Percentiles rank a stretch among this genome's conserved stretches.
These are phyloP conservation scores for Caryopteris hybrid DNA, from an alignment of 305 asterid species.

Conservation along the genomic window DNA sequence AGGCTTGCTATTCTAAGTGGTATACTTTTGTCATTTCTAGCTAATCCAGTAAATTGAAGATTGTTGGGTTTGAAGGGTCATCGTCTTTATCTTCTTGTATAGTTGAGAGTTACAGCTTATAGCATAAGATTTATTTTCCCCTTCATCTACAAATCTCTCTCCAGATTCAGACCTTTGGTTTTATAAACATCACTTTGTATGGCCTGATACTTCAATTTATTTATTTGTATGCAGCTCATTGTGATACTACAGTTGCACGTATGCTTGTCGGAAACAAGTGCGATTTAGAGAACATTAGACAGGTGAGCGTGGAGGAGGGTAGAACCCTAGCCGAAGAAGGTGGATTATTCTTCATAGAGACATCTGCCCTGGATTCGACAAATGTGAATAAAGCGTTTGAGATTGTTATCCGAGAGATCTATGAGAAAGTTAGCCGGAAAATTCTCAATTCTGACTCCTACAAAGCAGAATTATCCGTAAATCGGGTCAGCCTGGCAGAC, in stretches of 20 bases:
- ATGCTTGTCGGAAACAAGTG: conserved; percentile 77
- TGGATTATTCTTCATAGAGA: conserved; percentile 67
- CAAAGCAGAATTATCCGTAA: conserved; percentile 53
- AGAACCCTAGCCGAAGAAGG: conserved; percentile 58
- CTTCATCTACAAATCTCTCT: neutral
- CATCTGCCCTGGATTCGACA: conserved; percentile 63
- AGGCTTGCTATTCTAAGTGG: no score
- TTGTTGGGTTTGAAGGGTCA: neutral
- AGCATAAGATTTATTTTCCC: neutral
- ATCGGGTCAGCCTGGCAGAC: conserved; percentile 40
- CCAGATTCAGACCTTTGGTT: neutral
- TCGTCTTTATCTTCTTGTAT: no score
- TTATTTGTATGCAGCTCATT: conserved; percentile 47
- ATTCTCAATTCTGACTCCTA: conserved; percentile 64
- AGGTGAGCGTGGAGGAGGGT: conserved; percentile 61
- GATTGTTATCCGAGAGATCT: conserved; percentile 64
- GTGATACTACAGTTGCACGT: conserved; percentile 55
- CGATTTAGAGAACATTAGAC: conserved; percentile 60
- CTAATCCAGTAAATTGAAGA: neutral
- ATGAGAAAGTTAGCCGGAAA: conserved; percentile 57
- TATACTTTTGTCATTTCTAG: no score
- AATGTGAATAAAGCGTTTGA: conserved; percentile 63
- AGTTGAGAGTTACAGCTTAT: neutral
- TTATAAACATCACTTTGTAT: neutral
- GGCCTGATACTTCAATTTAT: neutral